Percentiles rank a stretch among this genome's conserved stretches.
phyloP scores from a whole-genome alignment of 192 early-diverging fungal species.

The Phlyctochytrium planicorne region DNA sequence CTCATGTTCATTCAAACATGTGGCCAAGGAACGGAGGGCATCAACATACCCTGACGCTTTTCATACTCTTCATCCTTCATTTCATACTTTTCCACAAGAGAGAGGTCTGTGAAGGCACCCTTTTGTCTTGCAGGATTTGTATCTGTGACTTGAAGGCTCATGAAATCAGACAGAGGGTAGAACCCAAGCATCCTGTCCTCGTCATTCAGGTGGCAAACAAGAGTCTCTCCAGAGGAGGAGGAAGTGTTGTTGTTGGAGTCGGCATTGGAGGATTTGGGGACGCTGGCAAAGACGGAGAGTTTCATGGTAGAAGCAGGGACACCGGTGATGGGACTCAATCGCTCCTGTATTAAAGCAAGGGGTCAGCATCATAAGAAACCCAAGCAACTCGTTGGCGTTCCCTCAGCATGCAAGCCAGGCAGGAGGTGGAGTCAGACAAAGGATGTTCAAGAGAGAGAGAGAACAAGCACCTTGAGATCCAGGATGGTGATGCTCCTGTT shows the following conservation, averaged over 20 bases:
- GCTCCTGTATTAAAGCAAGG: constrained; percentile 43
- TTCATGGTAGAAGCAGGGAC: constrained; percentile 69
- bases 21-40: not conserved
- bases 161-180: constrained; percentile 83
- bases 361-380: not conserved
- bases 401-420: no score
- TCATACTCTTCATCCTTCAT: constrained; percentile 87
- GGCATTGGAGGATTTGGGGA: no score
- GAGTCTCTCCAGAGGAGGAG: constrained; percentile 37
- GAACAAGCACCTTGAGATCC: no score
- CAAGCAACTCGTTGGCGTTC: not conserved
- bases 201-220: constrained; percentile 39
- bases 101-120: constrained; percentile 82
- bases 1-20: not conserved
- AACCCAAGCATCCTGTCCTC: constrained; percentile 74
- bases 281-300: constrained; percentile 62
- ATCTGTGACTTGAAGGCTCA: constrained; percentile 74
- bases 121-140: constrained; percentile 61
- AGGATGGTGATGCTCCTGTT: no score
- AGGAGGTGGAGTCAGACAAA: no score
- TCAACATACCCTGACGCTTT: constrained; percentile 60
- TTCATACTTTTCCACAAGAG: constrained; percentile 92
- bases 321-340: constrained; percentile 91
- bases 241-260: not conserved
- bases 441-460: no score